Evolutionary conservation across 495 filamentous ascomycete species (phyloP), one percentile per base, ranked within the genome.

Genomic region (Hyphodiscus hymeniophilus): DNA sequence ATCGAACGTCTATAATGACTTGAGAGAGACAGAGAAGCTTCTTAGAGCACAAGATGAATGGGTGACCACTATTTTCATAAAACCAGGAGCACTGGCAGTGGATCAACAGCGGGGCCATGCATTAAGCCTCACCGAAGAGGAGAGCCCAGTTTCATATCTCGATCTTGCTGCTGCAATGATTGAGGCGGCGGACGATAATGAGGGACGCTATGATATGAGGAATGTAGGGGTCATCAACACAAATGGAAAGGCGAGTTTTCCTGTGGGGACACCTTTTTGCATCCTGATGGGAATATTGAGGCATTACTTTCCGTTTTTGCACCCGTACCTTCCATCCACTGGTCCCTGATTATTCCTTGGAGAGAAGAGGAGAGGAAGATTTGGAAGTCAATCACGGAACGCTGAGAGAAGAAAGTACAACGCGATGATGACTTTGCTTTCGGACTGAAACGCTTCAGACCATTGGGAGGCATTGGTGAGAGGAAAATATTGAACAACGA

Each of bases 151-250:
- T 17, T 60, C 52, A n/a, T 75, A 67, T 26, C 16, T 70, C 10
- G 70, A 74, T 43, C 51, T 76, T 8, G 66, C 68, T 2, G 71
- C 63, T 2, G 70, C 34, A 4, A 74, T 74, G 71, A 60, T 74
- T 32, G 69, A 76, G 57, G 64, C 63, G 2, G 71, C 69, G 6
- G 57, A 67, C 45, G 60, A 61, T 24, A 45, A 57, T 3, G 55
- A 60, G 2, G 62, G 61, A 2, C 17, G 40, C 8, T 75, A 61
- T 47, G 66, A 68, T 34, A 47, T 53, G 56, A 48, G 45, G 48
- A 63, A 67, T 42, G 63, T 73, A 1, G 48, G 63, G 31, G 67
- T 74, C 7, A 51, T 63, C 6, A 54, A 60, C 41, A 47, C 45
- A 7, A 23, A 4, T 7, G 33, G 33, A 6, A 43, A 35, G 13